Percentiles rank a stretch among this genome's conserved stretches.
These are phyloP conservation scores for Calycina marina DNA, from an alignment of 2,329 filamentous ascomycete genomes.

Conservation along the genomic window DNA sequence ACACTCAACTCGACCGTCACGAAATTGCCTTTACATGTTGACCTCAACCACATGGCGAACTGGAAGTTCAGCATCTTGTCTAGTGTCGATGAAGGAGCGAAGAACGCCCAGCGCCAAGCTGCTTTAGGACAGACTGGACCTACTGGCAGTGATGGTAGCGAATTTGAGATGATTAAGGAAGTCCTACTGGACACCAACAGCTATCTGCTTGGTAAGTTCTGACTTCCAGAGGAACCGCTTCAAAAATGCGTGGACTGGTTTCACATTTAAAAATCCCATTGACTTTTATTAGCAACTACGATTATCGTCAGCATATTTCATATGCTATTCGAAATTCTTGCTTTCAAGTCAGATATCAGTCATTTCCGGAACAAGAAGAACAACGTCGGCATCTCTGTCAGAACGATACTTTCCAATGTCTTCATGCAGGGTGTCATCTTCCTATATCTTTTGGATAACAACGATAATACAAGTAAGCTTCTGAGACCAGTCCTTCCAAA, in stretches of 20 bases:
- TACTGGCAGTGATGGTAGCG: constrained; percentile 73
- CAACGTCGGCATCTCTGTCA: constrained; percentile 89
- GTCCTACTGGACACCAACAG: constrained; percentile 89
- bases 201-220: constrained; percentile 69
- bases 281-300: no score
- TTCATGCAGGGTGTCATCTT: constrained; percentile 97
- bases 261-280: no score
- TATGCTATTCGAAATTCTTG: constrained; percentile 88
- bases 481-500: background rate
- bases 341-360: constrained; percentile 93
- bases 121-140: constrained; percentile 41
- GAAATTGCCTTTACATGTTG: constrained; percentile 66
- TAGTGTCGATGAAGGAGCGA: constrained; percentile 74
- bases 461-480: constrained; percentile 61
- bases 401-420: constrained; percentile 90
- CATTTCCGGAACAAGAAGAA: constrained; percentile 99
- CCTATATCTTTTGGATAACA: constrained; percentile 93
- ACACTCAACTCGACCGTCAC: constrained; percentile 81
- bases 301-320: constrained; percentile 75
- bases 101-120: constrained; percentile 65
- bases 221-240: no score
- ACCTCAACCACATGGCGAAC: constrained; percentile 64
- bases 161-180: constrained; percentile 96
- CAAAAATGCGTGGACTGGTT: no score
- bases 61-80: constrained; percentile 88